phyloP scores from a whole-genome alignment of 1,139 yeast genomes.

The Torulaspora pretoriensis region DNA sequence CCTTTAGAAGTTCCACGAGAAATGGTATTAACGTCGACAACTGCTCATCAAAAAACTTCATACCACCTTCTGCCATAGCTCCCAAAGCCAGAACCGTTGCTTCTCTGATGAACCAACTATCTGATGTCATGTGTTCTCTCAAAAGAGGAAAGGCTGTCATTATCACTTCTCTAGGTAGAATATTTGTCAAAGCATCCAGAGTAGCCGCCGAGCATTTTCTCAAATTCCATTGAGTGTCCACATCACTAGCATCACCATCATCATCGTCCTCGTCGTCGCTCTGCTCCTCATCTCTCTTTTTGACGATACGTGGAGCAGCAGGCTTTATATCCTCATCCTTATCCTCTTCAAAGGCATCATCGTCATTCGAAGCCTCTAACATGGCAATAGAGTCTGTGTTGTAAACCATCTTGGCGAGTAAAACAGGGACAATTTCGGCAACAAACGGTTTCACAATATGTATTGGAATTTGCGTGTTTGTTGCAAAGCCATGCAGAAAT shows the following conservation, averaged over 20 bases:
- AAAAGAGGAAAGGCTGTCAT: conserved; percentile 68
- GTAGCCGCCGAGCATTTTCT: conserved; percentile 95
- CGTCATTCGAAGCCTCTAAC: conserved; percentile 63
- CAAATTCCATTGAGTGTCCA: conserved; percentile 72
- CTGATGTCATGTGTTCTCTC: conserved; percentile 62
- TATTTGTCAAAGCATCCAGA: conserved; percentile 70
- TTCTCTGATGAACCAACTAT: conserved; percentile 85
- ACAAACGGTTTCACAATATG: conserved; percentile 55
- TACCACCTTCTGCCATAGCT: conserved; percentile 87
- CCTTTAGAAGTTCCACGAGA: conserved; percentile 72
- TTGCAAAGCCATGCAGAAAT: conserved; percentile 73
- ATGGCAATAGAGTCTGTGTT: conserved; percentile 73
- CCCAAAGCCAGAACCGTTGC: conserved; percentile 94
- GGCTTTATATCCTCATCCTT: conserved; percentile 86
- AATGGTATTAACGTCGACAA: conserved; percentile 81
- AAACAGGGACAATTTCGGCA: conserved; percentile 61
- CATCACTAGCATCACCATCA: conserved; percentile 36
- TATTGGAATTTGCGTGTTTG: conserved; percentile 51
- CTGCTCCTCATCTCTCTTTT: conserved; percentile 38
- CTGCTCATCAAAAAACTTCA: conserved; percentile 64
- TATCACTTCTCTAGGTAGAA: conserved; percentile 64
- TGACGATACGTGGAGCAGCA: conserved; percentile 64
- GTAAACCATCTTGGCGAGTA: conserved; percentile 81
- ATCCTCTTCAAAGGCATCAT: conserved; percentile 66
- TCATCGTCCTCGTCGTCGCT: conserved; percentile 34